Evolutionary conservation across 495 filamentous ascomycete genomes (phyloP).

Genomic region (Penicilliopsis zonata): DNA sequence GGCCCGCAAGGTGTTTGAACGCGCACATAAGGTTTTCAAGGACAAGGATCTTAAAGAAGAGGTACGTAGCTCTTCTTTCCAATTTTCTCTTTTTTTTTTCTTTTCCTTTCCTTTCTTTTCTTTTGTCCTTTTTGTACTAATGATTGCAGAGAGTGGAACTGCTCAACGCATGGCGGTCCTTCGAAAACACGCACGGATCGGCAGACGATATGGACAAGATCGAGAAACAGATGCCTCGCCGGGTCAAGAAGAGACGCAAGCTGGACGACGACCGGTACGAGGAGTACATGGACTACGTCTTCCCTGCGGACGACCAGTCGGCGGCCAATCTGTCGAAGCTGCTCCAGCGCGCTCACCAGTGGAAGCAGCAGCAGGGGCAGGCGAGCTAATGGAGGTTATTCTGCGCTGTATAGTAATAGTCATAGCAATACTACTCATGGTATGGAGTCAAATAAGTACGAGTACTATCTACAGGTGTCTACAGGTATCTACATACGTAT

Average conservation of each 20-base stretch:
- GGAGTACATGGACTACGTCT: slow-evolving; percentile 95
- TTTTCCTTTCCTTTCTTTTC: background rate
- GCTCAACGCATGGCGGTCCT: slow-evolving; percentile 81
- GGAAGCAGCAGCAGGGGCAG: slow-evolving; percentile 58
- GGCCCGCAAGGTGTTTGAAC: slow-evolving; percentile 73
- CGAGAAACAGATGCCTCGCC: slow-evolving; percentile 84
- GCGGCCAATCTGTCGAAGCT: slow-evolving; percentile 74
- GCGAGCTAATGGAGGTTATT: background rate
- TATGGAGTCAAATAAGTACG: no score
- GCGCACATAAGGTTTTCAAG: slow-evolving; percentile 81
- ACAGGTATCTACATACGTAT: no score
- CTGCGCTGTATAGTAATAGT: no score
- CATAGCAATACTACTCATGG: no score
- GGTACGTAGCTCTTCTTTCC: slow-evolving; percentile 28
- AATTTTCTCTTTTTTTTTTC: slow-evolving; percentile 1
- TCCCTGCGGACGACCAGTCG: slow-evolving; percentile 90
- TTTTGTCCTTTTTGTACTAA: background rate
- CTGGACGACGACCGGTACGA: slow-evolving; percentile 92
- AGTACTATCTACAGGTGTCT: no score
- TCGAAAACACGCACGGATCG: slow-evolving; percentile 75
- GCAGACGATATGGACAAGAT: slow-evolving; percentile 71
- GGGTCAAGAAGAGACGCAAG: slow-evolving; percentile 88
- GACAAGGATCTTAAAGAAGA: slow-evolving; percentile 91
- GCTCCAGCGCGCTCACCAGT: slow-evolving; percentile 72
- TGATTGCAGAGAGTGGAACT: slow-evolving; percentile 57